Conservation (phyloP, 176 grass and related monocot genomes). For the Oryza coarctata region DNA sequence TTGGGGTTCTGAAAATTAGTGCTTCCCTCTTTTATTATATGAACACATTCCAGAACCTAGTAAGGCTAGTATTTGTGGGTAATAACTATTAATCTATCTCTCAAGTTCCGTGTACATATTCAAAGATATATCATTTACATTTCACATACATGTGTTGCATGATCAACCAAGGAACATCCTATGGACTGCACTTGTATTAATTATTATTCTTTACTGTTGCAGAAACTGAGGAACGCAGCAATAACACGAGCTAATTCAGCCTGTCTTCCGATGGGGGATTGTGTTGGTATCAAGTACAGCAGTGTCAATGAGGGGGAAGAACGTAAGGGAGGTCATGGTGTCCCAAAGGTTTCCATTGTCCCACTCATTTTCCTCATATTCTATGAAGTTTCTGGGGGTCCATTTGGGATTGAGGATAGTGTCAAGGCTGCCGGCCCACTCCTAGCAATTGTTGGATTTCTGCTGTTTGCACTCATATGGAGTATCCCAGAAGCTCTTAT, state of each 20-base stretch:
- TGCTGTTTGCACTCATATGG: slow-evolving; percentile 81
- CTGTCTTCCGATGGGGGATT: slow-evolving; percentile 38
- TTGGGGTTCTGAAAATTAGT: background rate
- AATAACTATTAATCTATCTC: background rate
- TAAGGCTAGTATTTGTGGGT: background rate
- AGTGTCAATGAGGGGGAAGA: slow-evolving; percentile 11
- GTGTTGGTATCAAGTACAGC: slow-evolving; percentile 30
- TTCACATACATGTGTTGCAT: background rate
- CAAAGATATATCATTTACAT: background rate
- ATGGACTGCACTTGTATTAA: background rate
- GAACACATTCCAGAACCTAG: background rate
- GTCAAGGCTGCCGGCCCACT: slow-evolving; percentile 78
- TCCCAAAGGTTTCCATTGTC: slow-evolving; percentile 66
- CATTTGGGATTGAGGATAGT: slow-evolving; percentile 88
- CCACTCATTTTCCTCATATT: slow-evolving; percentile 92
- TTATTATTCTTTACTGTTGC: slow-evolving; percentile 24
- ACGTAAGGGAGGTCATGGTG: slow-evolving; percentile 37
- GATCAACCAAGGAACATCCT: slow-evolving; percentile 1
- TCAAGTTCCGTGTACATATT: background rate
- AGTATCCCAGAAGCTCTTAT: slow-evolving; percentile 86
- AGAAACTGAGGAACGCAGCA: slow-evolving; percentile 51
- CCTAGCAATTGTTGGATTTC: slow-evolving; percentile 75
- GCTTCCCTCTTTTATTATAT: background rate
- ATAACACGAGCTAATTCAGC: slow-evolving; percentile 35
- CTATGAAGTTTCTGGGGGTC: slow-evolving; percentile 91